Percentiles rank a stretch among this genome's conserved stretches.
Evolutionary conservation across 257 asterid species (phyloP).

Genomic region (Przewalskia tangutica): DNA sequence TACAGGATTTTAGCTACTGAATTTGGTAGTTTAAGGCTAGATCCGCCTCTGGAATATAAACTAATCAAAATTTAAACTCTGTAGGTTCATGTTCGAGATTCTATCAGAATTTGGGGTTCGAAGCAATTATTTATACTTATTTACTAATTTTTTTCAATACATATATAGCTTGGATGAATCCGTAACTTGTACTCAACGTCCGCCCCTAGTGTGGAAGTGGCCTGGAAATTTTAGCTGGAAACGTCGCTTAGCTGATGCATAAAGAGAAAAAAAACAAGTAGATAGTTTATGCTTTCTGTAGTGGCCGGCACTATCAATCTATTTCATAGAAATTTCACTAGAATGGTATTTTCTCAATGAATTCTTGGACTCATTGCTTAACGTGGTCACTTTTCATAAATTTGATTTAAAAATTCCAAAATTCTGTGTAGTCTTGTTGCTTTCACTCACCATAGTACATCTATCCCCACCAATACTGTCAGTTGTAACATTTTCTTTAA

Average conservation of each 20-base stretch:
- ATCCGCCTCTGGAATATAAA: no score
- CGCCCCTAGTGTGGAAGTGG: background rate
- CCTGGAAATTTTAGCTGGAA: background rate
- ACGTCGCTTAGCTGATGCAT: slow-evolving; percentile 8
- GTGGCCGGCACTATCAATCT: slow-evolving; percentile 47
- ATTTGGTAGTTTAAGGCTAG: background rate
- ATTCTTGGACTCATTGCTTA: background rate
- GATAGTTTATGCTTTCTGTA: slow-evolving; percentile 9
- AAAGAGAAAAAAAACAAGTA: slow-evolving; percentile 25
- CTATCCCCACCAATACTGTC: background rate
- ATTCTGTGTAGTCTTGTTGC: background rate
- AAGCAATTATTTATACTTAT: background rate
- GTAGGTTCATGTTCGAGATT: background rate
- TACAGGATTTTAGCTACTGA: background rate
- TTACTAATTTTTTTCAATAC: background rate
- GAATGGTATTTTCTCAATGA: background rate
- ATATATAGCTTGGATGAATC: background rate
- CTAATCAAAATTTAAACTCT: no score
- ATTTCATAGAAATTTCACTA: slow-evolving; percentile 1
- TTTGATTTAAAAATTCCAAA: background rate
- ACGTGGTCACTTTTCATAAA: background rate
- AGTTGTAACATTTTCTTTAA: background rate
- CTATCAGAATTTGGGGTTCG: background rate
- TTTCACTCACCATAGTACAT: background rate
- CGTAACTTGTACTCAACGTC: background rate